Conservation (phyloP, 2,329 filamentous ascomycete species). For the Pseudogymnoascus sp. region DNA sequence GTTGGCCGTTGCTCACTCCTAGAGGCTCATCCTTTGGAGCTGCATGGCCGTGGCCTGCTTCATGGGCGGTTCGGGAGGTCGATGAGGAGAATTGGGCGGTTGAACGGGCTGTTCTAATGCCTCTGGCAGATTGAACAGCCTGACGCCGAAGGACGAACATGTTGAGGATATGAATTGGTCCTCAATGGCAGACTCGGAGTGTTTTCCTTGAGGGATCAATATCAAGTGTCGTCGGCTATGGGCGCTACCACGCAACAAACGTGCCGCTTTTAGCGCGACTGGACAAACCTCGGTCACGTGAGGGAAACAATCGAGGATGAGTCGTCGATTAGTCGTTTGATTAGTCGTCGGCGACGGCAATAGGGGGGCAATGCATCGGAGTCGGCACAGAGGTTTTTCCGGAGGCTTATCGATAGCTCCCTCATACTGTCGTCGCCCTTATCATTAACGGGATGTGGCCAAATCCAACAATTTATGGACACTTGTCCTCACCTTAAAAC, state of each 20-base stretch:
- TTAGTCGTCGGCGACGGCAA: neutral
- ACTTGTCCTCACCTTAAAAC: conserved; percentile 3
- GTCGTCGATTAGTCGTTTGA: neutral
- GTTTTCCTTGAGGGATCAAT: conserved; percentile 6
- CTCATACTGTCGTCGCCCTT: neutral
- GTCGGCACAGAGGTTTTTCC: conserved; percentile 3
- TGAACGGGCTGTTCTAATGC: conserved; percentile 17
- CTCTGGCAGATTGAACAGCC: conserved; percentile 25
- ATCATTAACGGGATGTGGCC: conserved; percentile 6
- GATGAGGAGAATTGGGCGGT: conserved; percentile 11
- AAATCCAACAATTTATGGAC: conserved; percentile 3
- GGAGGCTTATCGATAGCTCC: conserved; percentile 5
- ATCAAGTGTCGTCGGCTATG: conserved; percentile 9
- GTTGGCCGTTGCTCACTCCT: conserved; percentile 34
- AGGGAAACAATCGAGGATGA: neutral
- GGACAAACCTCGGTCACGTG: neutral
- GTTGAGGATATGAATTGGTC: conserved; percentile 7
- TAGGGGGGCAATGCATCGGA: neutral
- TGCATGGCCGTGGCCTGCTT: conserved; percentile 30
- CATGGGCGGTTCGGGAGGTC: conserved; percentile 13
- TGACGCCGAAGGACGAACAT: conserved; percentile 29
- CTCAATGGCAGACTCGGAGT: conserved; percentile 1
- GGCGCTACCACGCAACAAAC: conserved; percentile 10
- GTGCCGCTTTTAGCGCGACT: conserved; percentile 6
- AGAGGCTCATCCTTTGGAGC: conserved; percentile 41